phyloP scores from a whole-genome alignment of 2,329 filamentous ascomycete genomes.

The Ophiostoma ulmi region DNA sequence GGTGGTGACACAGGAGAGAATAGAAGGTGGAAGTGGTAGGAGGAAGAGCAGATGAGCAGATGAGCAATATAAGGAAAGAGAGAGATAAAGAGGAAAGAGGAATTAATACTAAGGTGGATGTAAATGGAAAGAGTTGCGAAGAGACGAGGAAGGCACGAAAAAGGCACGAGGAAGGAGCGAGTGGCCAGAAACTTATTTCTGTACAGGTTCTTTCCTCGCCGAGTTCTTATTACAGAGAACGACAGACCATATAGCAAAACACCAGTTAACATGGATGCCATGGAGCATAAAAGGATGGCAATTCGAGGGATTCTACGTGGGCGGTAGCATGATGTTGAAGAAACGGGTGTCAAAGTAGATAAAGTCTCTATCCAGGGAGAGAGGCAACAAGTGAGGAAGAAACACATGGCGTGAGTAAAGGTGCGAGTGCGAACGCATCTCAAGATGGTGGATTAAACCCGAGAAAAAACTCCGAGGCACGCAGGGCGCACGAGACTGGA shows the following conservation, averaged over 20 bases:
- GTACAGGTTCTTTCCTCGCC: not conserved
- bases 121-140: slow-evolving; percentile 9
- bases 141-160: not conserved
- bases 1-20: not conserved
- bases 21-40: not conserved
- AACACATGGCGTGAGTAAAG: not conserved
- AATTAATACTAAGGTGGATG: not conserved
- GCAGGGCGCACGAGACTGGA: not conserved
- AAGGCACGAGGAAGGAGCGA: not conserved
- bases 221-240: not conserved
- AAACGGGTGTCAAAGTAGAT: not conserved
- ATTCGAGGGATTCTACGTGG: not conserved
- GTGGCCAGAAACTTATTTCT: not conserved
- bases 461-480: not conserved
- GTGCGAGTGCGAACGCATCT: not conserved
- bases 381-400: not conserved
- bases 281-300: not conserved
- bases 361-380: not conserved
- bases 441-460: not conserved
- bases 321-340: slow-evolving; percentile 3
- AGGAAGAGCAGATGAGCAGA: not conserved
- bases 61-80: not conserved
- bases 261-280: not conserved
- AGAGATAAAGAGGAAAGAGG: not conserved
- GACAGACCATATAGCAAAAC: not conserved